Percentiles rank a stretch among this genome's conserved stretches.
Conservation (phyloP, 371 early-diverging fungal species). For the Mortierella polycephala region DNA sequence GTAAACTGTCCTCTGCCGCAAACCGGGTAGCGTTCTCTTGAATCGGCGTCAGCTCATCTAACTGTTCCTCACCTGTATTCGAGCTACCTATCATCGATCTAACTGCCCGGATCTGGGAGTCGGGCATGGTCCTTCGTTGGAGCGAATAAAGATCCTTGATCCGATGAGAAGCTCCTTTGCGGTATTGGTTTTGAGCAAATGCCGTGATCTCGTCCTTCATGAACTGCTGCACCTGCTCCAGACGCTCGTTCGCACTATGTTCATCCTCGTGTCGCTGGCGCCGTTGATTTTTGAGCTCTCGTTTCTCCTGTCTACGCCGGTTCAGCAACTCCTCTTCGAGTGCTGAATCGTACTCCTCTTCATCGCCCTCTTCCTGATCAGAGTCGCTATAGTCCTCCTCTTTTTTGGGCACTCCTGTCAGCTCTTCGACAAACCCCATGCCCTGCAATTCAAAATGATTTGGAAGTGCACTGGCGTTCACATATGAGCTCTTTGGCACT, state of each 20-base stretch:
- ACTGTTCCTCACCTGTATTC: background rate
- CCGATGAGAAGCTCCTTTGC: conserved; percentile 7
- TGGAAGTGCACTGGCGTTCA: background rate
- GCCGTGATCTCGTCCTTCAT: conserved; percentile 3
- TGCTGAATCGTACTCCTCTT: conserved; percentile 15
- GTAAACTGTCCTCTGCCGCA: conserved; percentile 22
- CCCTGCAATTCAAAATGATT: conserved; percentile 21
- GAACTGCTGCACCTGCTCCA: conserved; percentile 11
- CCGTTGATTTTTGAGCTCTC: background rate
- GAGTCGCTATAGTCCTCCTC: conserved; percentile 15
- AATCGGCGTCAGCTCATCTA: conserved; percentile 15
- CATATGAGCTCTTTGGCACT: conserved; percentile 9
- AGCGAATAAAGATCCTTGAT: conserved; percentile 8
- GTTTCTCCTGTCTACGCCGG: conserved; percentile 1
- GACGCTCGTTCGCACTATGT: conserved; percentile 5
- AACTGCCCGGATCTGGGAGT: conserved; percentile 7
- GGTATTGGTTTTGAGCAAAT: conserved; percentile 21
- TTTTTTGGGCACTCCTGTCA: conserved; percentile 33
- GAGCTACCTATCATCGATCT: conserved; percentile 6
- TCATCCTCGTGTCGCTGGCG: conserved; percentile 9
- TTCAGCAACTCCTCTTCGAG: conserved; percentile 1
- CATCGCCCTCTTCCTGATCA: conserved; percentile 9
- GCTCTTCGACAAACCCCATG: conserved; percentile 29
- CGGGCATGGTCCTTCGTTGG: conserved; percentile 15
- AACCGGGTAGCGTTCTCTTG: conserved; percentile 32